These are phyloP conservation scores for Cryphonectria nitschkei DNA, from an alignment of 2,329 filamentous ascomycete genomes.

Conservation along the genomic window DNA sequence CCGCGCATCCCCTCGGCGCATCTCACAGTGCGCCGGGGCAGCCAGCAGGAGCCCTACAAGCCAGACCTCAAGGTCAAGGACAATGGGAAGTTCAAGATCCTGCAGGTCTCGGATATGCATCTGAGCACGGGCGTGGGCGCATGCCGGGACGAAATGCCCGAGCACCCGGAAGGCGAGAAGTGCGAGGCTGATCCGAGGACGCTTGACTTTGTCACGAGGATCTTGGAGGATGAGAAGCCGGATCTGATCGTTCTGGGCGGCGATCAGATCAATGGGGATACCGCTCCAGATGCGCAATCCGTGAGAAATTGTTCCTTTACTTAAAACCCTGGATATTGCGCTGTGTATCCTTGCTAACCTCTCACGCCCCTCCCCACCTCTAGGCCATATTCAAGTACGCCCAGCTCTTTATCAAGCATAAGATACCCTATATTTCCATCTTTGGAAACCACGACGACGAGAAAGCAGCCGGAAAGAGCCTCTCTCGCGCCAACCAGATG, in stretches of 20 bases:
- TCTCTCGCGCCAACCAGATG: constrained; percentile 82
- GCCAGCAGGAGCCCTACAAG: constrained; percentile 65
- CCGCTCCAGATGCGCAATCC: constrained; percentile 86
- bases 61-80: constrained; percentile 78
- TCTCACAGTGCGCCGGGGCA: constrained; percentile 77
- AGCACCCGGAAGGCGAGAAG: constrained; percentile 69
- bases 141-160: constrained; percentile 86
- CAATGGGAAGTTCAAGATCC: constrained; percentile 94
- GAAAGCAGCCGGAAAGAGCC: constrained; percentile 53
- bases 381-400: constrained; percentile 92
- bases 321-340: background rate
- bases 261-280: constrained; percentile 94
- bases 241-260: constrained; percentile 90
- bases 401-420: constrained; percentile 79
- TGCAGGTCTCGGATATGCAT: constrained; percentile 95
- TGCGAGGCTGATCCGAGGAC: constrained; percentile 94
- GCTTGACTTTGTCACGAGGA: constrained; percentile 80
- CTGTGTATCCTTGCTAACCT: constrained; percentile 5
- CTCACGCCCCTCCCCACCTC: background rate
- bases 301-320: constrained; percentile 47
- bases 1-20: constrained; percentile 69
- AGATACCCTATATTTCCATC: constrained; percentile 88
- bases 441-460: constrained; percentile 99
- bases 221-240: constrained; percentile 91
- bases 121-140: constrained; percentile 84